Evolutionary conservation across 2,329 filamentous ascomycete species (phyloP).

Genomic region (Fusarium sp.): DNA sequence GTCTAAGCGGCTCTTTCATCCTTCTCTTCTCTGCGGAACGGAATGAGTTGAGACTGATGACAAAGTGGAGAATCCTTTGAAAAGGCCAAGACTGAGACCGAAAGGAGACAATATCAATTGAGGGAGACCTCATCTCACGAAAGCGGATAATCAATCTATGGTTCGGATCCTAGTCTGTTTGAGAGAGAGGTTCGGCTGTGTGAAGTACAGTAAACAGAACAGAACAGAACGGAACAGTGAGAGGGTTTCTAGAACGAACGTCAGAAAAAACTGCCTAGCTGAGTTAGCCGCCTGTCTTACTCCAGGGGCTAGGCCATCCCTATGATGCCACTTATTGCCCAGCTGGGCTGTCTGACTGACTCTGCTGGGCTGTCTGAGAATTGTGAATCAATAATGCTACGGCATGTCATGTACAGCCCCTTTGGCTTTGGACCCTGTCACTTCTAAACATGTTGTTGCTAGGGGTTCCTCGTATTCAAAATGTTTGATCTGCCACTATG

Average conservation of each 20-base stretch:
- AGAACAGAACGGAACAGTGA: not conserved
- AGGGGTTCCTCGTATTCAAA: conserved; percentile 31
- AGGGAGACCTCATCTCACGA: conserved; percentile 25
- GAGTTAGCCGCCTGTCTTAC: conserved; percentile 4
- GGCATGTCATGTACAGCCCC: not conserved
- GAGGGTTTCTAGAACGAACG: not conserved
- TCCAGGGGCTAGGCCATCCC: not conserved
- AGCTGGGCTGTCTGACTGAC: not conserved
- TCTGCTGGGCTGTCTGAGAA: conserved; percentile 3
- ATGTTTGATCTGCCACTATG: conserved; percentile 29
- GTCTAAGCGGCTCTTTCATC: conserved; percentile 22
- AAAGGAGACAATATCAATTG: conserved; percentile 7
- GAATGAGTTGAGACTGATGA: conserved; percentile 25
- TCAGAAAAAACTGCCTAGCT: conserved; percentile 1
- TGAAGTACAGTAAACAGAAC: conserved; percentile 1
- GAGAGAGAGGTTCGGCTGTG: conserved; percentile 15
- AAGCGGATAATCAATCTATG: conserved; percentile 23
- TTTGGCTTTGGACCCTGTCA: conserved; percentile 12
- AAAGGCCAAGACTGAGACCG: conserved; percentile 21
- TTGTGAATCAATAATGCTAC: conserved; percentile 10
- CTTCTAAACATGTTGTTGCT: conserved; percentile 15
- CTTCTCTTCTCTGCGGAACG: conserved; percentile 13
- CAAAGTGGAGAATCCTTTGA: conserved; percentile 26
- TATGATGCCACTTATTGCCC: conserved; percentile 10
- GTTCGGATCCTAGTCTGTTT: conserved; percentile 12